Evolutionary conservation across 805 yeast genomes (phyloP).

Genomic region (Scheffersomyces coipomensis): DNA sequence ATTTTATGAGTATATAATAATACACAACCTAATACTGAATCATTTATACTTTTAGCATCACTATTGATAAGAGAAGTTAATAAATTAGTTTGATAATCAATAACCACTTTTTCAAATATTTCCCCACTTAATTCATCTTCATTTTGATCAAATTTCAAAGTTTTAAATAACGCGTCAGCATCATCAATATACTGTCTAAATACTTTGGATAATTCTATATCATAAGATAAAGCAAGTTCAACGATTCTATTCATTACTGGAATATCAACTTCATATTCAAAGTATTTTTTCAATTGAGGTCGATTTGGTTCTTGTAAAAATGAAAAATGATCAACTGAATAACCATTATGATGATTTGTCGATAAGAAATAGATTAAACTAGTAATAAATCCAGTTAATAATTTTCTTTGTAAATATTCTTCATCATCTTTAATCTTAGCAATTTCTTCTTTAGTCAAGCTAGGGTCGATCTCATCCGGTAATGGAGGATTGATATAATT

Average conservation of each 20-base stretch:
- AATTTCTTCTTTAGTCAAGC: conserved; percentile 34
- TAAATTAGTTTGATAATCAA: conserved; percentile 39
- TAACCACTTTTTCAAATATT: conserved; percentile 38
- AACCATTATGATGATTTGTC: conserved; percentile 15
- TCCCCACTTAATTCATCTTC: conserved; percentile 31
- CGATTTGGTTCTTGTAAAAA: conserved; percentile 15
- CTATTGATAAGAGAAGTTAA: conserved; percentile 21
- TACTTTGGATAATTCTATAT: conserved; percentile 51
- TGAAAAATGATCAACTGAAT: conserved; percentile 20
- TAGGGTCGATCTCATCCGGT: conserved; percentile 41
- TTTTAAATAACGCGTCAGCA: conserved; percentile 41
- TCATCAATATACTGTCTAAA: conserved; percentile 36
- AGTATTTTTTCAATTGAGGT: conserved; percentile 1
- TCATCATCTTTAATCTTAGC: conserved; percentile 51
- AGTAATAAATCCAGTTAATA: conserved; percentile 63
- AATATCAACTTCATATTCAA: conserved; percentile 9
- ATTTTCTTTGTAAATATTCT: conserved; percentile 57
- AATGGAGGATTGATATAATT: conserved; percentile 42
- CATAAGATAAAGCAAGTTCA: conserved; percentile 60
- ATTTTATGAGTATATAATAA: conserved; percentile 15
- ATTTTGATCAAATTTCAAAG: conserved; percentile 17
- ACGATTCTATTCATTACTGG: conserved; percentile 21
- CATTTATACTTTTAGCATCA: conserved; percentile 24
- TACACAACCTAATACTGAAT: conserved; percentile 29
- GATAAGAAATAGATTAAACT: conserved; percentile 43